These are phyloP conservation scores for Sporisorium exsertum DNA, from an alignment of 1,284 basidiomycete species.

Conservation along the genomic window DNA sequence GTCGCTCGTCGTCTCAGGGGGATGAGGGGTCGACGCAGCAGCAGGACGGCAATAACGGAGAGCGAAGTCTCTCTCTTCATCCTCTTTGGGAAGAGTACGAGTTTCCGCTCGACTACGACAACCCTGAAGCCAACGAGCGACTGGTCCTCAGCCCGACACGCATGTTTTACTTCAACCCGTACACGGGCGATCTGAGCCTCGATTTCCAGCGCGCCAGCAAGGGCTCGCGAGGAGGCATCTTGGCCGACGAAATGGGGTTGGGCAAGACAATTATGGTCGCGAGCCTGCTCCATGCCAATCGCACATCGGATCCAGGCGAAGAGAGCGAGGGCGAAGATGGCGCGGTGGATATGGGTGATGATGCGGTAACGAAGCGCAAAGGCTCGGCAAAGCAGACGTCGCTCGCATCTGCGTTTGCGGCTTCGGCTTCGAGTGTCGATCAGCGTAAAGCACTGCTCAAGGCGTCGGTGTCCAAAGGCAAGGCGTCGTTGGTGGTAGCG, in stretches of 20 bases:
- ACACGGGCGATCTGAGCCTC: conserved; percentile 87
- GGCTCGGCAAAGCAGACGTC: conserved; percentile 54
- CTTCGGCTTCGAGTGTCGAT: conserved; percentile 24
- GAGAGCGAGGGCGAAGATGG: conserved; percentile 39
- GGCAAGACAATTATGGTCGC: conserved; percentile 98
- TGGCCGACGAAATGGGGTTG: conserved; percentile 87
- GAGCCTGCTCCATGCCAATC: conserved; percentile 85
- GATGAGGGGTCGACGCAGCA: conserved; percentile 10
- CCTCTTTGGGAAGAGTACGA: conserved; percentile 91
- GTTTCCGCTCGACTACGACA: conserved; percentile 56
- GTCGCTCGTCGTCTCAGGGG: conserved; percentile 1
- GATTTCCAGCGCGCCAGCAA: conserved; percentile 85
- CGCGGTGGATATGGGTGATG: conserved; percentile 9
- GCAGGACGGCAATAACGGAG: conserved; percentile 10
- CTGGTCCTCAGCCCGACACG: conserved; percentile 42
- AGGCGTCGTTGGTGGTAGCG: conserved; percentile 86
- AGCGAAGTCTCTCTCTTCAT: conserved; percentile 76
- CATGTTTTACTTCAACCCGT: conserved; percentile 59
- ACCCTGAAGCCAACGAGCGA: conserved; percentile 44
- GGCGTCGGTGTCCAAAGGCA: conserved; percentile 42
- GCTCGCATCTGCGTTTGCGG: conserved; percentile 56
- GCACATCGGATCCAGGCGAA: conserved; percentile 36
- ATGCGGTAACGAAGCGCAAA: conserved; percentile 18
- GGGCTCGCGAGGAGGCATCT: conserved; percentile 84
- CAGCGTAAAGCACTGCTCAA: conserved; percentile 35